A percentile compares a stretch with the other conserved stretches of the same genome.
Conservation (phyloP, 2,329 filamentous ascomycete genomes). For the Fusarium protoensiforme region DNA sequence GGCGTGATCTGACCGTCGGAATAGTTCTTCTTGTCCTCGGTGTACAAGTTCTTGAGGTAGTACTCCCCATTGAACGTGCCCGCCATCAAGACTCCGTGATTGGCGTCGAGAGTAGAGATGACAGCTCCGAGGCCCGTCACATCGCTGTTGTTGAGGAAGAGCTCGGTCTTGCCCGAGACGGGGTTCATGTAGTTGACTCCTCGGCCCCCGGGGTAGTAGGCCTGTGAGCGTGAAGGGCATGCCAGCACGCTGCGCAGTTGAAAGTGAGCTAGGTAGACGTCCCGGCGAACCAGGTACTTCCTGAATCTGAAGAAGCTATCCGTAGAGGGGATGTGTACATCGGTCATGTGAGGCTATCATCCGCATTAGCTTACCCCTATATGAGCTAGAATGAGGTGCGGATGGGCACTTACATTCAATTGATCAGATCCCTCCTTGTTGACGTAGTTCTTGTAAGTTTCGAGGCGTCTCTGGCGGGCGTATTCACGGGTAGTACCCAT, state of each 20-base stretch:
- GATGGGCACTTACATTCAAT: conserved; percentile 57
- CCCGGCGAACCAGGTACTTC: conserved; percentile 64
- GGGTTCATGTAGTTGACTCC: conserved; percentile 66
- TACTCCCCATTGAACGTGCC: conserved; percentile 70
- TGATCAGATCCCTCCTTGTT: conserved; percentile 61
- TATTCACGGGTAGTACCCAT: conserved; percentile 62
- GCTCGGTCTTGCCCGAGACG: conserved; percentile 56
- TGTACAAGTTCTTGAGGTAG: conserved; percentile 58
- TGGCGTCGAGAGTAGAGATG: conserved; percentile 63
- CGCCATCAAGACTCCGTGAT: conserved; percentile 66
- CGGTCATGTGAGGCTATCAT: conserved; percentile 29
- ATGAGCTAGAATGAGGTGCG: not conserved
- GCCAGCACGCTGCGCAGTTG: conserved; percentile 73
- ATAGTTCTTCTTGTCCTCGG: conserved; percentile 49
- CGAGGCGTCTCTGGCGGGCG: conserved; percentile 59
- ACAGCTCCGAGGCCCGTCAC: conserved; percentile 50
- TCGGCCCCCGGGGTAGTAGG: conserved; percentile 65
- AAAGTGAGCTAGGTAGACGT: conserved; percentile 71
- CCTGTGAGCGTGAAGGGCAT: conserved; percentile 64
- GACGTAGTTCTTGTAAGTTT: conserved; percentile 68
- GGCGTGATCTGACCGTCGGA: conserved; percentile 61
- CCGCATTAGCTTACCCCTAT: conserved; percentile 12
- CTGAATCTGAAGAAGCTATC: conserved; percentile 69
- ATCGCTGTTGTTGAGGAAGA: conserved; percentile 57
- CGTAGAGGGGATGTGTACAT: conserved; percentile 48